Evolutionary conservation across 139 green algal genomes (phyloP).

Genomic region (Tetraselmis chui): DNA sequence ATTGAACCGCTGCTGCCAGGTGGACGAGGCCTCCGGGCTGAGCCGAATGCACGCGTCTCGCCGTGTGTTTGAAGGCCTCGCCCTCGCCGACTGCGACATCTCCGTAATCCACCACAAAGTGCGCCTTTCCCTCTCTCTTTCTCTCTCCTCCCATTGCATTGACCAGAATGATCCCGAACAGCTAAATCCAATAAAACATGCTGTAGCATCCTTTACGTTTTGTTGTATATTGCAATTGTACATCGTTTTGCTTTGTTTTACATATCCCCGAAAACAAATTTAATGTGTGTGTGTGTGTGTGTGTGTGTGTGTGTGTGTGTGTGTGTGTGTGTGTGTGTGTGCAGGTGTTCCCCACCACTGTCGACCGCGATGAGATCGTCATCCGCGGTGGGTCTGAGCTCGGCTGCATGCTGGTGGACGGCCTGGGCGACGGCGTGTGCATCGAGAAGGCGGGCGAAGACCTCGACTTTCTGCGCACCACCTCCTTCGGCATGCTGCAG

Average conservation of each 20-base stretch:
- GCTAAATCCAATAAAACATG: too few species aligned
- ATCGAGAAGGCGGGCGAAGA: slow-evolving; percentile 71
- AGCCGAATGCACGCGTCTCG: slow-evolving; percentile 74
- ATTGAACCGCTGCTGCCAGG: background rate
- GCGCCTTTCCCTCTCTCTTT: too few species aligned
- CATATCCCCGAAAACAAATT: too few species aligned
- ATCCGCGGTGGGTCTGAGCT: slow-evolving; percentile 69
- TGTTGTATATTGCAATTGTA: too few species aligned
- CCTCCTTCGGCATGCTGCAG: slow-evolving; percentile 93
- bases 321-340: background rate
- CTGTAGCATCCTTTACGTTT: too few species aligned
- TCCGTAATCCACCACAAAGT: slow-evolving; percentile 86
- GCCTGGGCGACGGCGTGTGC: slow-evolving; percentile 88
- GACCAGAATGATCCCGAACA: too few species aligned
- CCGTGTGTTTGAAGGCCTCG: slow-evolving; percentile 79
- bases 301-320: background rate
- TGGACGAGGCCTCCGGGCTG: slow-evolving; percentile 29
- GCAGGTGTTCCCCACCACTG: background rate
- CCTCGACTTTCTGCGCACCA: slow-evolving; percentile 82
- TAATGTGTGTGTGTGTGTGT: too few species aligned
- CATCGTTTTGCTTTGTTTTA: too few species aligned
- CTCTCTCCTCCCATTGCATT: too few species aligned
- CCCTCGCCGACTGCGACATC: slow-evolving; percentile 20
- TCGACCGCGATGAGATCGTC: slow-evolving; percentile 63
- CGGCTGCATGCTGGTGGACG: slow-evolving; percentile 88